Percentiles rank a stretch among this genome's conserved stretches.
Conservation (phyloP, 768 basidiomycete species). For the Wakefieldia striispora region DNA sequence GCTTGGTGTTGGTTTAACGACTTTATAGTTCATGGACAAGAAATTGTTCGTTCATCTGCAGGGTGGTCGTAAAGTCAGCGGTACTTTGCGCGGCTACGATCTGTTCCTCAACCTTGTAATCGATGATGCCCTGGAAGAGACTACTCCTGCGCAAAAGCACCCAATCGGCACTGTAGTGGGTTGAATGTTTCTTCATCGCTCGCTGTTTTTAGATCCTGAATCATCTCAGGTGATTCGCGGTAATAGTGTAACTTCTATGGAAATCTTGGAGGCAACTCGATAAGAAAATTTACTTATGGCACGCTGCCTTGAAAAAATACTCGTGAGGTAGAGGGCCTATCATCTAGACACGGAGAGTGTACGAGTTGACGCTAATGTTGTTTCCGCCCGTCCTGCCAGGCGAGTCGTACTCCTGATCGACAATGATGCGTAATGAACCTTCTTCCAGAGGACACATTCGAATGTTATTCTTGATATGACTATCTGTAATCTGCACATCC, state of each 20-base stretch:
- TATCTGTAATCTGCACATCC: background rate
- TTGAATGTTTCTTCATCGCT: constrained; percentile 11
- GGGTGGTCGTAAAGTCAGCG: constrained; percentile 94
- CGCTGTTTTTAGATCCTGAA: constrained; percentile 1
- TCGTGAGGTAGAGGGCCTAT: constrained; percentile 10
- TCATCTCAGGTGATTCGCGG: constrained; percentile 84
- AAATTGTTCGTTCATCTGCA: constrained; percentile 92
- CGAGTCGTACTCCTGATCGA: too few relatives aligned
- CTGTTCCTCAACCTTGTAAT: constrained; percentile 98
- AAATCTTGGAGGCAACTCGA: constrained; percentile 69
- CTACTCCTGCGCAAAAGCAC: constrained; percentile 83
- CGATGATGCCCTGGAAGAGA: constrained; percentile 93
- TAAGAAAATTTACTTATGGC: constrained; percentile 5
- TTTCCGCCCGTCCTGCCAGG: background rate
- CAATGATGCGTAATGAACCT: background rate
- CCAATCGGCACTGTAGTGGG: constrained; percentile 91
- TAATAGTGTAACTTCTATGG: constrained; percentile 96
- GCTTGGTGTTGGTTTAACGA: background rate
- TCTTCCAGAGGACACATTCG: background rate
- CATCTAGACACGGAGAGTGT: background rate
- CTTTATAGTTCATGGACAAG: constrained; percentile 94
- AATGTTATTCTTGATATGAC: background rate
- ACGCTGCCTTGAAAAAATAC: background rate
- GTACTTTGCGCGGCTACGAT: constrained; percentile 93
- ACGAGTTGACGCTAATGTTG: background rate